Percentiles rank a stretch among this genome's conserved stretches.
These are phyloP conservation scores for Globisporangium emineosum DNA, from an alignment of 352 stramenopile genomes.

Conservation along the genomic window DNA sequence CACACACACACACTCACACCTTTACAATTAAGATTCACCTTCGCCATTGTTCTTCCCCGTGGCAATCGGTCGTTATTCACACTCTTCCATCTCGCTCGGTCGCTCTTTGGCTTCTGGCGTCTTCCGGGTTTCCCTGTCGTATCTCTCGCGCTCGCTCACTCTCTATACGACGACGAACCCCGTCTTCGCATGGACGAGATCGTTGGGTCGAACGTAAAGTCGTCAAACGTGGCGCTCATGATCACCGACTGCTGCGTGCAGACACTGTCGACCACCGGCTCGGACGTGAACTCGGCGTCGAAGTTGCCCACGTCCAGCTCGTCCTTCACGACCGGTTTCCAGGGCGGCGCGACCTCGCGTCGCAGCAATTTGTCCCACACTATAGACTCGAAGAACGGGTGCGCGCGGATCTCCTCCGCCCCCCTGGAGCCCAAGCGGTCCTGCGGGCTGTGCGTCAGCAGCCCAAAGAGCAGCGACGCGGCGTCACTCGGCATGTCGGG, in stretches of 20 bases:
- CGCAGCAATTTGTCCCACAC: constrained; percentile 80
- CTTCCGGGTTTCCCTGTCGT: background rate
- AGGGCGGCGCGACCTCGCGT: constrained; percentile 54
- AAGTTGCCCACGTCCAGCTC: constrained; percentile 82
- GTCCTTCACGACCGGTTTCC: constrained; percentile 58
- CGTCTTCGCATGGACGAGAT: constrained; percentile 45
- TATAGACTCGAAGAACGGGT: constrained; percentile 85
- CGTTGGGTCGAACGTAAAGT: constrained; percentile 78
- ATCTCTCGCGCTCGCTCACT: background rate
- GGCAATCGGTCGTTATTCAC: too few species aligned
- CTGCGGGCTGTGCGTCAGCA: constrained; percentile 75
- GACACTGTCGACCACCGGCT: constrained; percentile 73
- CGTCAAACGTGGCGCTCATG: constrained; percentile 58
- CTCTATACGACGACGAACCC: constrained; percentile 7
- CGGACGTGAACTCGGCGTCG: constrained; percentile 68
- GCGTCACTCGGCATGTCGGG: constrained; percentile 63
- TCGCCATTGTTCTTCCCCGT: too few species aligned
- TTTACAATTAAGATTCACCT: too few species aligned
- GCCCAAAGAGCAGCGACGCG: constrained; percentile 61
- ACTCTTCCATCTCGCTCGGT: background rate
- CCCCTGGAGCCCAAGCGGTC: constrained; percentile 61
- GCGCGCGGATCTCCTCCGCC: constrained; percentile 64
- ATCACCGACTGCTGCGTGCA: constrained; percentile 58
- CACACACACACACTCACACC: background rate
- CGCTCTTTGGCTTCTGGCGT: too few species aligned